Percentiles rank a stretch among this genome's conserved stretches.
Evolutionary conservation across 2,329 filamentous ascomycete genomes (phyloP).

Genomic region (Amesomyces nigricolor): DNA sequence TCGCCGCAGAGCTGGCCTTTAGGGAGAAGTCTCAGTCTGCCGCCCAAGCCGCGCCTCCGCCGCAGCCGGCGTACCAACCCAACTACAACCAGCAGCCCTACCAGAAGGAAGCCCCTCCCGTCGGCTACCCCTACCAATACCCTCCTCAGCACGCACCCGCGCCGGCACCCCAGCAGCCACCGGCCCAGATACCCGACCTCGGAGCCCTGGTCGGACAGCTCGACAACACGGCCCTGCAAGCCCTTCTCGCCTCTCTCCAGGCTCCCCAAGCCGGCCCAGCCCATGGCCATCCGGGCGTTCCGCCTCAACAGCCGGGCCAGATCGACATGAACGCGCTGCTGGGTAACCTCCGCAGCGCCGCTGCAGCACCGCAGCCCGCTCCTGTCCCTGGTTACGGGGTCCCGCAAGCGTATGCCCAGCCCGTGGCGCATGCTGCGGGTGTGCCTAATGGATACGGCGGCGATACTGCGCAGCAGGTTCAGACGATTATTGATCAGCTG

Average conservation of each 20-base stretch:
- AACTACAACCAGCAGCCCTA: constrained; percentile 21
- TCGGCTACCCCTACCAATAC: constrained; percentile 19
- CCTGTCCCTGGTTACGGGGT: constrained; percentile 12
- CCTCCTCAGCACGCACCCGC: constrained; percentile 16
- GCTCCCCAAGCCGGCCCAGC: constrained; percentile 25
- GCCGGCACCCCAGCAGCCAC: constrained; percentile 23
- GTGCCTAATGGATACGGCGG: constrained; percentile 1
- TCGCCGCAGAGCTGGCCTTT: constrained; percentile 75
- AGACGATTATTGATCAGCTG: constrained; percentile 26
- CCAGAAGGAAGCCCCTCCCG: constrained; percentile 17
- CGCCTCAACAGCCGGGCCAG: constrained; percentile 28
- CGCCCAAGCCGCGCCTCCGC: constrained; percentile 26
- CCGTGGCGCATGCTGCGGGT: not conserved
- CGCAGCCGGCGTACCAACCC: constrained; percentile 29
- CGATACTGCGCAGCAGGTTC: constrained; percentile 24
- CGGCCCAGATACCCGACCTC: constrained; percentile 18
- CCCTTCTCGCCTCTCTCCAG: constrained; percentile 32
- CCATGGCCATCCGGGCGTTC: constrained; percentile 27
- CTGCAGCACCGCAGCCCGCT: constrained; percentile 9
- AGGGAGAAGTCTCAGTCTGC: constrained; percentile 53
- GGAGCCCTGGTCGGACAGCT: constrained; percentile 27
- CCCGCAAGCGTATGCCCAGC: constrained; percentile 7
- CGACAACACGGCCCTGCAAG: constrained; percentile 32
- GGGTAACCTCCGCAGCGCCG: constrained; percentile 33
- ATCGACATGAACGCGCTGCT: constrained; percentile 45